These are phyloP conservation scores for Acanthamoeba sp. DNA, from an alignment of 208 protist species.

Conservation along the genomic window DNA sequence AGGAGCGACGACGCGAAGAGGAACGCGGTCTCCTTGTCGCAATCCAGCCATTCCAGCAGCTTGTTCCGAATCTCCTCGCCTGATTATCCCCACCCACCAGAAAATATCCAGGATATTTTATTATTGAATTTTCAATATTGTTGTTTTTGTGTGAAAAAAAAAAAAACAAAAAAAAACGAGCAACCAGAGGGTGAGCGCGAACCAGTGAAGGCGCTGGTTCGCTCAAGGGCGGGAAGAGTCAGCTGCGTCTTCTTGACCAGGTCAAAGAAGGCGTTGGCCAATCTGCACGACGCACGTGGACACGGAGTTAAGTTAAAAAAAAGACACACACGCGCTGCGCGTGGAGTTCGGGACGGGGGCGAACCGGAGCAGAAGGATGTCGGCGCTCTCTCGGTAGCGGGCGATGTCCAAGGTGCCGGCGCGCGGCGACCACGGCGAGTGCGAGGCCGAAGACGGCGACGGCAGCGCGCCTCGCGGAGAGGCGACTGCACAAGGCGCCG, in stretches of 20 bases:
- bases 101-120: too few species aligned
- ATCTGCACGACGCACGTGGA: background rate
- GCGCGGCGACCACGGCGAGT: conserved; percentile 10
- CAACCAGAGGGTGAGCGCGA: background rate
- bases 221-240: background rate
- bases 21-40: conserved; percentile 4
- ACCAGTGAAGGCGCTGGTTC: background rate
- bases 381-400: background rate
- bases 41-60: background rate
- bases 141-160: too few species aligned
- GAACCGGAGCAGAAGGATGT: conserved; percentile 3
- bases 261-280: background rate
- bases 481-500: background rate
- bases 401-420: background rate
- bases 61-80: conserved; percentile 23
- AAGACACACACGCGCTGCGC: too few species aligned
- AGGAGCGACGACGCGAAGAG: background rate
- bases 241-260: background rate
- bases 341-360: background rate
- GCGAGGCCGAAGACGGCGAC: background rate
- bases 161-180: too few species aligned
- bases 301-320: background rate
- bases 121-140: too few species aligned
- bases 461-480: background rate
- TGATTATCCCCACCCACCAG: background rate